phyloP scores from a whole-genome alignment of 805 yeast genomes.

The Ogataea philodendri region DNA sequence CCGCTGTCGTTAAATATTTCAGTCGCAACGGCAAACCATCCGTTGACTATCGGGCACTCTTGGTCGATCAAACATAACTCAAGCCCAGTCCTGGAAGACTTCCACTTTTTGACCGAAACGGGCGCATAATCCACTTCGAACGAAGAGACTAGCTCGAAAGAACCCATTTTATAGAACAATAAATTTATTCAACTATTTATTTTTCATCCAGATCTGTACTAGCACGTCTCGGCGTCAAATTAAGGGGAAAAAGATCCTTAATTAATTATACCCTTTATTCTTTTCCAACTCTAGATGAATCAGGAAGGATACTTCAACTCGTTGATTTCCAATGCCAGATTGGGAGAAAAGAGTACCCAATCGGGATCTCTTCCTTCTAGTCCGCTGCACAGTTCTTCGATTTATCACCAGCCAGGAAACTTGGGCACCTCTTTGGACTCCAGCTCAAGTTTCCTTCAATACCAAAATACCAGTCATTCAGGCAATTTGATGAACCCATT shows the following conservation, averaged over 20 bases:
- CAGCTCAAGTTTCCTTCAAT: slow-evolving; percentile 22
- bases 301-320: slow-evolving; percentile 21
- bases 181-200: slow-evolving; percentile 4
- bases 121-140: slow-evolving; percentile 79
- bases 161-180: slow-evolving; percentile 22
- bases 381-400: slow-evolving; percentile 24
- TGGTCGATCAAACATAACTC: slow-evolving; percentile 74
- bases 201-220: slow-evolving; percentile 1
- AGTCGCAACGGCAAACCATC: slow-evolving; percentile 95
- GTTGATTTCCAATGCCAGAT: slow-evolving; percentile 14
- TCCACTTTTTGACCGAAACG: slow-evolving; percentile 68
- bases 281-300: slow-evolving; percentile 4
- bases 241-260: slow-evolving; percentile 3
- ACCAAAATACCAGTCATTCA: slow-evolving; percentile 20
- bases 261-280: neutral
- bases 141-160: slow-evolving; percentile 43
- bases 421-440: slow-evolving; percentile 18
- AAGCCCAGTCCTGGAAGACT: slow-evolving; percentile 75
- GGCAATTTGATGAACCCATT: slow-evolving; percentile 24
- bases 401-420: slow-evolving; percentile 18
- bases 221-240: neutral
- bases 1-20: slow-evolving; percentile 87
- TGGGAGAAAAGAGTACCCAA: slow-evolving; percentile 15
- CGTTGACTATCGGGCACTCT: slow-evolving; percentile 84
- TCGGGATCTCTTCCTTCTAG: slow-evolving; percentile 23